Conservation (phyloP, 768 basidiomycete genomes). For the Clitopilus hobsonii region DNA sequence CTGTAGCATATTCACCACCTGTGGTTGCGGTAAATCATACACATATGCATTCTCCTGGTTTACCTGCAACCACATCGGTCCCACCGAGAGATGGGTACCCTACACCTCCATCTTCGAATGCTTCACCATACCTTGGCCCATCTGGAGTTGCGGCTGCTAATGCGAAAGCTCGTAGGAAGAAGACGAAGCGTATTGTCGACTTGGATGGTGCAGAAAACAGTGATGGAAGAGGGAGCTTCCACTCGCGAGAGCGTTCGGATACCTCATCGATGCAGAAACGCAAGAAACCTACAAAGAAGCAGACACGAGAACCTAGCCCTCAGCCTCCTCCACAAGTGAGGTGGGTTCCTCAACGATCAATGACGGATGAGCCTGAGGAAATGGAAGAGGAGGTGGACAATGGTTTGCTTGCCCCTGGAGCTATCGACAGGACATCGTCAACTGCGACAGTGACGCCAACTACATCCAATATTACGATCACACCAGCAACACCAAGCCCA, state of each 20-base stretch:
- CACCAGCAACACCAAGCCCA: not conserved
- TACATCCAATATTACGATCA: not conserved
- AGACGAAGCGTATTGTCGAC: constrained; percentile 74
- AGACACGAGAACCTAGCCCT: constrained; percentile 8
- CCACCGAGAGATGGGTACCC: constrained; percentile 18
- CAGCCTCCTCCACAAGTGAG: constrained; percentile 5
- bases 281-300: constrained; percentile 16
- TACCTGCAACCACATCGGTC: constrained; percentile 14
- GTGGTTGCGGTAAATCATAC: constrained; percentile 50
- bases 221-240: constrained; percentile 22
- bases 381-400: constrained; percentile 7
- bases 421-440: not conserved
- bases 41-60: constrained; percentile 17
- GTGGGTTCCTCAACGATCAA: constrained; percentile 15
- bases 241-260: constrained; percentile 28
- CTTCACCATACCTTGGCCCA: constrained; percentile 41
- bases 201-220: constrained; percentile 47
- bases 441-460: constrained; percentile 7
- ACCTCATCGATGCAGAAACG: constrained; percentile 18
- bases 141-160: constrained; percentile 26
- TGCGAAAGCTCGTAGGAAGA: constrained; percentile 51
- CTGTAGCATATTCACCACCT: constrained; percentile 54
- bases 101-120: constrained; percentile 33
- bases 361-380: constrained; percentile 7
- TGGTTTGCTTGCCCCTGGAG: not conserved